Evolutionary conservation across 164 flowering plant species (phyloP), one percentile per base, ranked within the genome.

Genomic region (Paratinospora sagittata): DNA sequence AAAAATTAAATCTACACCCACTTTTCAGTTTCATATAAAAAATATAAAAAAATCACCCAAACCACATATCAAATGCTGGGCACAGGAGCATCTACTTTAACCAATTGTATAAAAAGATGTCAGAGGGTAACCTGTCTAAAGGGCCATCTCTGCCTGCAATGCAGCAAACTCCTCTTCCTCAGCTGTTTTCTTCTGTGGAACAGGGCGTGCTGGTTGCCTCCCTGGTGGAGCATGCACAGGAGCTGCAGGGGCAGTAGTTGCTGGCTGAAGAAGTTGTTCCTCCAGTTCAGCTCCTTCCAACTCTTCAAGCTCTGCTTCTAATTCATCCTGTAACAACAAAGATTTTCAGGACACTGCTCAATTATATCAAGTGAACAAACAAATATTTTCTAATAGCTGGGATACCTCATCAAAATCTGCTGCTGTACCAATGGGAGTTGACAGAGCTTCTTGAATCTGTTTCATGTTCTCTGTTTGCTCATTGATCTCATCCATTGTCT

Each of bases 401-500:
- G 11, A 72, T 70, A 85, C 85, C 55, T 83, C 85, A 65, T 81
- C 85, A 81, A 83, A 81, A 66, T 85, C 87, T 57, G 83, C 82
- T 21, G 83, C 84, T 34, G 85, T 64, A 43, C 87, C 87, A 36
- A 81, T 80, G 2, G 87, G 85, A 52, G 83, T 27, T 52, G 87
- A 72, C 37, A 84, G 41, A 57, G 85, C 85, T 24, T 83, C 84
- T 72, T 84, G 85, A 62, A 84, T 84, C 75, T 82, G 84, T 72
- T 80, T 84, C 83, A 83, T 82, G 68, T 81, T 84, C 76, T 81
- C 84, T n/a, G 85, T 84, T 73, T 84, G 87, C 72, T 84, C 85
- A 72, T 84, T 82, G 57, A 84, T 84, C 68, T 84, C 87, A 58
- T 84, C 87, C 87, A 84, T 82, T 57, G 85, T 84, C 76, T 84